These are phyloP conservation scores for Botrytis porri DNA, from an alignment of 2,329 filamentous ascomycete species.

Conservation along the genomic window DNA sequence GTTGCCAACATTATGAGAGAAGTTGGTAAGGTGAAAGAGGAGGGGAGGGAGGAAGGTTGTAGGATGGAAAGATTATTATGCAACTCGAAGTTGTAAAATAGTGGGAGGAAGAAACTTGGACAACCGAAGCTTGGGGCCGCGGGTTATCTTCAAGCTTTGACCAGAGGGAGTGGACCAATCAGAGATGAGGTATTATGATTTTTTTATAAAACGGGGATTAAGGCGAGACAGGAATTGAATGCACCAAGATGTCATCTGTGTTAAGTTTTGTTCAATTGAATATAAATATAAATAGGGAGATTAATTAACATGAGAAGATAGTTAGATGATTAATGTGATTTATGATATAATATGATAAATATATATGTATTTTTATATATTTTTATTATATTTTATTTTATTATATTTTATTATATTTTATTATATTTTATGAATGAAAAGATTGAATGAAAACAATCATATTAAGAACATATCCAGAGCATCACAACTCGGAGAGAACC, in stretches of 20 bases:
- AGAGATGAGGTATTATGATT: neutral
- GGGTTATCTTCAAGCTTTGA: constrained; percentile 12
- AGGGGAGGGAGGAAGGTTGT: constrained; percentile 26
- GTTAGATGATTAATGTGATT: too few species aligned
- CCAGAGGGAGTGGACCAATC: neutral
- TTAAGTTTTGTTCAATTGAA: neutral
- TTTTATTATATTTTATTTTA: too few species aligned
- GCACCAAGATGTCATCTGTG: neutral
- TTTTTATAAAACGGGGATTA: neutral
- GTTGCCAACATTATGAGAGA: constrained; percentile 63
- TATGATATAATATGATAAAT: too few species aligned
- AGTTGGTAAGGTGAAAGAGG: constrained; percentile 21
- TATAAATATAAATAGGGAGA: neutral
- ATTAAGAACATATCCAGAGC: neutral
- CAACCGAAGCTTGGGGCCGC: constrained; percentile 10
- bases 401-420: too few species aligned
- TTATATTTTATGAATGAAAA: neutral
- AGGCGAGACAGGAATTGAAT: neutral
- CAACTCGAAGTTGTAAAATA: constrained; percentile 14
- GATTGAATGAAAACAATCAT: neutral
- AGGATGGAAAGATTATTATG: neutral
- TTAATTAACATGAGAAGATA: neutral
- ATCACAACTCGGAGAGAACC: neutral
- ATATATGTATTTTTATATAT: too few species aligned
- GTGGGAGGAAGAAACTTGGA: constrained; percentile 18